Base-by-base conservation (phyloP, 192 early-diverging fungal genomes). In the Linnemannia schmuckeri region DNA sequence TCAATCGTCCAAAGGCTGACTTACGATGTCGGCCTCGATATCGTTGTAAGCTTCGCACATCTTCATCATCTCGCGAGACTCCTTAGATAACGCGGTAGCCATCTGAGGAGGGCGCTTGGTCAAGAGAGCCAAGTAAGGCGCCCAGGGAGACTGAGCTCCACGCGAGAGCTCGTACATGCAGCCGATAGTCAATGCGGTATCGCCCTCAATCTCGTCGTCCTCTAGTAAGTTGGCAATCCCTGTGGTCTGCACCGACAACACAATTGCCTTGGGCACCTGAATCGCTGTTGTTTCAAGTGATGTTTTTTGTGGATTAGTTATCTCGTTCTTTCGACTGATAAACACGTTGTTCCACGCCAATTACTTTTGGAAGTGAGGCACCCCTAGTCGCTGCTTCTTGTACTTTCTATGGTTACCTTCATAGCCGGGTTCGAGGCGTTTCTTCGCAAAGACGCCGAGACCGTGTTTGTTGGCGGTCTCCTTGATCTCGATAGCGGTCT, bases 121-220 rank as follows among this genome's bases (percentile, higher is more conserved):
- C 72, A 72, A 63, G 47, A 30, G 96, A 93, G 70, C 96, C 85
- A 69, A 93, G 83, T 98, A 98, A 27, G 92, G 92, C 69, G 85
- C 91, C 95, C 96, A 98, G 4, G 96, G 96, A 22, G 94, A 95
- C 27, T 91, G 79, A 24, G 76, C 42, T 12, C 92, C 94, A 73
- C 92, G 90, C 17, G 95, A 88, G 71, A 88, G 88, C 79, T 98
- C 97, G 80, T 95, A 97, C 94, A 97, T 93, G 80, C 96, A 90
- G 20, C 94, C 90, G 33, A 98, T 77, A 0, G 93, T 91, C 63
- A 98, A 89, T 15, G 92, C 93, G 68, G 96, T 90, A 5, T 93
- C 93, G 44, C 95, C 96, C 30, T 89, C 90, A 47, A 95, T 72
- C 17, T 89, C 76, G 57, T 92, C 91, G 54, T 93, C 93, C 37